Conservation (phyloP, 83 land plant genomes). For the Isoetes engelmannii region DNA sequence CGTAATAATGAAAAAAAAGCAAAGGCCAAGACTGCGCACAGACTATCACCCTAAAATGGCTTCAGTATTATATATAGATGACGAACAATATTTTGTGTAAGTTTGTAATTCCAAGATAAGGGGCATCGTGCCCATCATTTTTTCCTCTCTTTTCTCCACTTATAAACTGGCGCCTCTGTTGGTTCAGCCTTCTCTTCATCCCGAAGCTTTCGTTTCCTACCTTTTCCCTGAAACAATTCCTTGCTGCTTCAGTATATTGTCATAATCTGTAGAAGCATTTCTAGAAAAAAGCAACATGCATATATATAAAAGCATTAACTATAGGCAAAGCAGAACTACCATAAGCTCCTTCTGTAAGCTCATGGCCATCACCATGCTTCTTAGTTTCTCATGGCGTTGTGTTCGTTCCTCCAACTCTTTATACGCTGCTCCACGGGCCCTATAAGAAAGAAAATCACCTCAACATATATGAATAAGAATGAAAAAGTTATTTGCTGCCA, state of each 20-base stretch:
- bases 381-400: slow-evolving; percentile 37
- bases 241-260: no score
- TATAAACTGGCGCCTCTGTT: slow-evolving; percentile 45
- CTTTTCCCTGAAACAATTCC: slow-evolving; percentile 41
- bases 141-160: slow-evolving; percentile 58
- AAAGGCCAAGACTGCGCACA: no score
- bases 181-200: slow-evolving; percentile 47
- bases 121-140: slow-evolving; percentile 19
- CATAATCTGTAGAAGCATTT: no score
- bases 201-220: slow-evolving; percentile 60
- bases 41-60: no score
- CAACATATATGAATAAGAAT: no score
- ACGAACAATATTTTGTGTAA: no score
- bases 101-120: no score
- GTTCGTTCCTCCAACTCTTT: slow-evolving; percentile 53
- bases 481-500: no score
- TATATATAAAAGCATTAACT: no score
- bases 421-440: slow-evolving; percentile 52
- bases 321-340: slow-evolving; percentile 21
- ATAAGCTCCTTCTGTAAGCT: slow-evolving; percentile 48
- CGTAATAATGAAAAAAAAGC: no score
- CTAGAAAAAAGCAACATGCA: no score
- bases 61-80: no score
- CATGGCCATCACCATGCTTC: slow-evolving; percentile 50
- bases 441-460: slow-evolving; percentile 2